These are phyloP conservation scores for Suhomyces prunicola DNA, from an alignment of 805 yeast genomes.

Conservation along the genomic window DNA sequence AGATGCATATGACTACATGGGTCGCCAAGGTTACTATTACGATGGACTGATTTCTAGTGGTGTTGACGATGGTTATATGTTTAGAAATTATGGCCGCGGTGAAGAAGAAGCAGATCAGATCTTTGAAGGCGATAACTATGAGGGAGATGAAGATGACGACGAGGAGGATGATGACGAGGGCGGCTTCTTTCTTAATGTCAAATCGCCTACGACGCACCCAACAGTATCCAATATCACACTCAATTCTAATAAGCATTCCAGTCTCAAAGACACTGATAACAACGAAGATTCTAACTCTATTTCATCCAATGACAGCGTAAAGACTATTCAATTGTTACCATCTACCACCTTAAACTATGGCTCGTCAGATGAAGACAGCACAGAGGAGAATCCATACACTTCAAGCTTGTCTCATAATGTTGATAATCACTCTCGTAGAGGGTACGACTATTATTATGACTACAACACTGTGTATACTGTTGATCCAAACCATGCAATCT, in stretches of 20 bases:
- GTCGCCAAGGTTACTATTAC: conserved; percentile 15
- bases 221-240: conserved; percentile 14
- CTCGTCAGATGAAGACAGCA: conserved; percentile 59
- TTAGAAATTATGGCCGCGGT: background rate
- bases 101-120: conserved; percentile 4
- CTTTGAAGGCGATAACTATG: conserved; percentile 4
- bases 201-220: conserved; percentile 35
- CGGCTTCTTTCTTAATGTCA: conserved; percentile 62
- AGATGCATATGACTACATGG: conserved; percentile 16
- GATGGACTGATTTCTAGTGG: conserved; percentile 14
- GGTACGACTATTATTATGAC: conserved; percentile 75
- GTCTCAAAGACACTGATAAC: conserved; percentile 7
- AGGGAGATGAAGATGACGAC: conserved; percentile 28
- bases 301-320: conserved; percentile 25
- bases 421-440: conserved; percentile 57
- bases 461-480: conserved; percentile 72
- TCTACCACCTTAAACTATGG: conserved; percentile 83
- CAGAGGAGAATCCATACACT: conserved; percentile 51
- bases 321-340: conserved; percentile 72
- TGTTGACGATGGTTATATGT: conserved; percentile 13
- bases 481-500: conserved; percentile 42
- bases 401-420: conserved; percentile 69
- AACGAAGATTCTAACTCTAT: conserved; percentile 28
- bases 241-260: background rate
- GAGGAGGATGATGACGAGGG: conserved; percentile 61